Evolutionary conservation across 192 early-diverging fungal species (phyloP), one percentile per base, ranked within the genome.

Genomic region (Funneliformis mosseae): DNA sequence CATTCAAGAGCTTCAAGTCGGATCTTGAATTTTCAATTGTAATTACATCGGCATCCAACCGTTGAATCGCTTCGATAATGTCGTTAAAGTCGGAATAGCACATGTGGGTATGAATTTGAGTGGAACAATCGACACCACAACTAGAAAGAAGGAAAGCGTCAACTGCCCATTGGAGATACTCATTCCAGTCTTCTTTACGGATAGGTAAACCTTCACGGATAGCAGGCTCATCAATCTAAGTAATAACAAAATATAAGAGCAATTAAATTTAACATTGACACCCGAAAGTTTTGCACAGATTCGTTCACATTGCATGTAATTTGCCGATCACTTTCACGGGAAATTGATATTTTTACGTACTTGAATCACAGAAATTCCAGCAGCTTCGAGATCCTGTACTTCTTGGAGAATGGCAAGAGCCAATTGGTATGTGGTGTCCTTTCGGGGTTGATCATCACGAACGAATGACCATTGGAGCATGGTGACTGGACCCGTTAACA

Each of bases 51-150:
- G 94, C 96, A 89, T 98, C 97, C 76, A 99, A 87, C 85, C 88
- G 89, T 82, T 93, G 87, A 87, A 99, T 98, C 41, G 97, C 92
- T 61, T 92, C 90, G 88, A 99, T 96, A 84, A 99, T 99, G 88
- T 97, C 97, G 87, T 98, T 95, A 86, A 99, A 99, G 87, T 99
- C 98, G 85, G 92, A 94, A 93, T 99, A 99, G 89, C 97, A 99
- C 92, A 99, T 97, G 88, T 98, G 97, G 68, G 94, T 94, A 92
- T 98, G 98, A 87, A 99, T 97, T 89, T 98, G 96, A 60, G 96
- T 97, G 60, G 90, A 89, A 84, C 96, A 91, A 41, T 83, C 77
- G 45, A 99, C 98, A 80, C 93, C 94, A 39, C 92, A 89, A 75
- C 96, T 96, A 71, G 96, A 88, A 69, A 99, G 90, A 81, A 93